Conservation (phyloP, 306 rosid species). For the Prunus salicina region DNA sequence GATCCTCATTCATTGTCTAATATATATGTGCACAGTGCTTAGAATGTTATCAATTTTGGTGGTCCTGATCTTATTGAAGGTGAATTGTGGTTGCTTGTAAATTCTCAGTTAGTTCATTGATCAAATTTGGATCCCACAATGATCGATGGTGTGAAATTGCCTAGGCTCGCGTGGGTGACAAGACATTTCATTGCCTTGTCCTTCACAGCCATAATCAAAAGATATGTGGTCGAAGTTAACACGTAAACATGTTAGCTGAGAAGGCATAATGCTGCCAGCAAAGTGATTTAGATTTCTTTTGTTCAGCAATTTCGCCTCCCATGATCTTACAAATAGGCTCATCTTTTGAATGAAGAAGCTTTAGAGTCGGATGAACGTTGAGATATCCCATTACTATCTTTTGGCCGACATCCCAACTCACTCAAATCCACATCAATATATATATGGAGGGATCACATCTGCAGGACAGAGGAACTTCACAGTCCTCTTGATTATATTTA, state of each 20-base stretch:
- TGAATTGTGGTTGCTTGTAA: too few relatives aligned
- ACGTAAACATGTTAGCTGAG: conserved; percentile 28
- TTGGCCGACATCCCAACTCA: conserved; percentile 76
- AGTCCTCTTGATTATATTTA: conserved; percentile 81
- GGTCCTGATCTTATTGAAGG: too few relatives aligned
- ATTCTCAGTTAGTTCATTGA: too few relatives aligned
- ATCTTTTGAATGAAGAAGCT: conserved; percentile 66
- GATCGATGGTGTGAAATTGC: too few relatives aligned
- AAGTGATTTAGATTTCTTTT: conserved; percentile 60
- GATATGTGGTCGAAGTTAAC: not conserved
- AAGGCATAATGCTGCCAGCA: conserved; percentile 29
- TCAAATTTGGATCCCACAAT: too few relatives aligned
- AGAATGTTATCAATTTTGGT: too few relatives aligned
- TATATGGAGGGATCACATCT: conserved; percentile 83
- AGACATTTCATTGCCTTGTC: conserved; percentile 8
- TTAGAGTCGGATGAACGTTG: conserved; percentile 76
- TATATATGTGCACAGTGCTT: too few relatives aligned
- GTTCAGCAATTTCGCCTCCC: conserved; percentile 79
- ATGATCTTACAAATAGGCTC: conserved; percentile 85
- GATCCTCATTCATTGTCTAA: too few relatives aligned
- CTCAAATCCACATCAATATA: conserved; percentile 78
- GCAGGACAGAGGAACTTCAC: conserved; percentile 87
- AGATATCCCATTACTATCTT: conserved; percentile 83
- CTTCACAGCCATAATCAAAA: not conserved
- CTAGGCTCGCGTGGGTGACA: not conserved